Evolutionary conservation across 371 early-diverging fungal species (phyloP).

Genomic region (Syncephalastrum contaminatum): DNA sequence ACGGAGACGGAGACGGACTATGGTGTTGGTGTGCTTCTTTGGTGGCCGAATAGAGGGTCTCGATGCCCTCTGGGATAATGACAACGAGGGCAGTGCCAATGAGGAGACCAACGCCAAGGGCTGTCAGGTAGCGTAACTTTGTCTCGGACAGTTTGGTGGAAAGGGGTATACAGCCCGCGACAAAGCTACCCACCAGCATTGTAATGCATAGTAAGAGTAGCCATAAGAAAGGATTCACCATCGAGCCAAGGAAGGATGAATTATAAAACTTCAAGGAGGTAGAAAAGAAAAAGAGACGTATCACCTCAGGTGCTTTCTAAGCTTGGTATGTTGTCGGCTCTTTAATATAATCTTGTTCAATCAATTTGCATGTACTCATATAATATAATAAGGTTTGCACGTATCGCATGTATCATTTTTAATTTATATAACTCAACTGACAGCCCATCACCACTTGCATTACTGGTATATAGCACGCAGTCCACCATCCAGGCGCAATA

Average conservation of each 20-base stretch:
- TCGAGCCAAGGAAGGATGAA: constrained; percentile 3
- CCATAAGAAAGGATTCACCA: constrained; percentile 66
- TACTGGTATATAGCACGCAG: constrained; percentile 10
- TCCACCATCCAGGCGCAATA: constrained; percentile 62
- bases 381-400: too few species aligned
- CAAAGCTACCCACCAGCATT: constrained; percentile 86
- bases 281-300: constrained; percentile 1
- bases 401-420: too few species aligned
- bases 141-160: constrained; percentile 75
- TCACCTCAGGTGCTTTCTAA: too few species aligned
- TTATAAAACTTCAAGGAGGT: constrained; percentile 4
- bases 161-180: constrained; percentile 85
- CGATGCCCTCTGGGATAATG: constrained; percentile 93
- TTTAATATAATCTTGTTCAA: too few species aligned
- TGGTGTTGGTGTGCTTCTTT: not conserved
- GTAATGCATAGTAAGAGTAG: constrained; percentile 72
- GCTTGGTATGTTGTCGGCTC: too few species aligned
- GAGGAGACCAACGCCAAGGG: constrained; percentile 89
- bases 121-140: constrained; percentile 71
- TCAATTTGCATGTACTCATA: too few species aligned
- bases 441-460: too few species aligned
- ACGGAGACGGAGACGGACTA: too few species aligned
- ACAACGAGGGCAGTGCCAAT: constrained; percentile 89
- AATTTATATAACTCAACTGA: too few species aligned
- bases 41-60: constrained; percentile 67